phyloP scores from a whole-genome alignment of 306 rosid species.

The Aeschynomene evenia region DNA sequence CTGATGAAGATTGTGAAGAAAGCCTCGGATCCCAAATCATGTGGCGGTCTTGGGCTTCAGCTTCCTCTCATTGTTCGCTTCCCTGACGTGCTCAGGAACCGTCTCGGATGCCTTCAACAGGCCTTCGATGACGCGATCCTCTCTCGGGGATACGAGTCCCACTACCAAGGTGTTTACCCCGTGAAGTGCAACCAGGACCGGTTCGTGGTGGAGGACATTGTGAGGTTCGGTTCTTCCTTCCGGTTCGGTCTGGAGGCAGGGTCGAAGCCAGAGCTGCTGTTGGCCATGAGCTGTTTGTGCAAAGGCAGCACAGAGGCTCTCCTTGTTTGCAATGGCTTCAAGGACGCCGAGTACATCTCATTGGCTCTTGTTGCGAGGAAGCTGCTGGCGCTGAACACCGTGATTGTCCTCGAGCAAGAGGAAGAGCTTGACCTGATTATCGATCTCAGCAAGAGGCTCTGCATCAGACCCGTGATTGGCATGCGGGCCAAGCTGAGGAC shows the following conservation, averaged over 20 bases:
- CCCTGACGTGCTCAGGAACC: constrained; percentile 73
- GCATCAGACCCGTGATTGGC: constrained; percentile 73
- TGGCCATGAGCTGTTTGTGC: constrained; percentile 89
- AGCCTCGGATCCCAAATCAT: constrained; percentile 61
- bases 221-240: constrained; percentile 59
- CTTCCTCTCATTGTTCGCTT: constrained; percentile 77
- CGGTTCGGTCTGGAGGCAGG: constrained; percentile 93
- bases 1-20: constrained; percentile 72
- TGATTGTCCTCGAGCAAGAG: constrained; percentile 84
- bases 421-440: constrained; percentile 78
- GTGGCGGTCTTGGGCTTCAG: constrained; percentile 73
- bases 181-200: constrained; percentile 93
- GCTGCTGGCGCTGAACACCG: constrained; percentile 66
- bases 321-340: constrained; percentile 76
- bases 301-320: constrained; percentile 69
- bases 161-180: constrained; percentile 91
- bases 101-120: constrained; percentile 69
- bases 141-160: constrained; percentile 59
- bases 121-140: constrained; percentile 72
- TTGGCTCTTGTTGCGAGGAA: constrained; percentile 74
- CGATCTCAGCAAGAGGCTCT: constrained; percentile 61
- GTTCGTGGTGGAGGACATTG: constrained; percentile 85
- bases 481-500: constrained; percentile 82
- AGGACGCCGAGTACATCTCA: constrained; percentile 70
- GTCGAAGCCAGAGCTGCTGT: constrained; percentile 83